These are phyloP conservation scores for Seiridium unicorne DNA, from an alignment of 2,329 filamentous ascomycete species.

Conservation along the genomic window DNA sequence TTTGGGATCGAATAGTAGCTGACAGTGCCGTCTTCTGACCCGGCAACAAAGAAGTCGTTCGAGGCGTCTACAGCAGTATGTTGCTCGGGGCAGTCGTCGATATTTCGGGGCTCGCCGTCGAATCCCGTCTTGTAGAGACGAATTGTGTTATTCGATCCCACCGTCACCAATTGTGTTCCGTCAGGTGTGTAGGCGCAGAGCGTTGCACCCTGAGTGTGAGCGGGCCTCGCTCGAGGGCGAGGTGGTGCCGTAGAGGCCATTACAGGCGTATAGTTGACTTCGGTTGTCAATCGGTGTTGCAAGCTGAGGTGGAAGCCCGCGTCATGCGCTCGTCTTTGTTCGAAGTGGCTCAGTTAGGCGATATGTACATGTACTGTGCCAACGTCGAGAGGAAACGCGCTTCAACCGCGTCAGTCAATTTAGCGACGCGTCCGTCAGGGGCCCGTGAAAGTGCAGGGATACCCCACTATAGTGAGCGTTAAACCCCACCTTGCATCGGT, in stretches of 20 bases:
- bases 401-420: conserved; percentile 38
- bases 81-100: conserved; percentile 87
- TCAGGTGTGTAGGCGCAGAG: conserved; percentile 87
- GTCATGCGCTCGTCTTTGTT: neutral
- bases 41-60: conserved; percentile 81
- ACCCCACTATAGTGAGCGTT: conserved; percentile 2
- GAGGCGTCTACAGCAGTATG: conserved; percentile 77
- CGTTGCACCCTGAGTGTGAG: conserved; percentile 81
- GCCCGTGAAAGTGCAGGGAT: neutral
- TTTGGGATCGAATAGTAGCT: conserved; percentile 83
- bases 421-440: conserved; percentile 13
- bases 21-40: conserved; percentile 93
- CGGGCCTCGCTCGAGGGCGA: conserved; percentile 63
- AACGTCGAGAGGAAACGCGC: conserved; percentile 33
- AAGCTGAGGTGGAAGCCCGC: too few species aligned
- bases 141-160: conserved; percentile 90
- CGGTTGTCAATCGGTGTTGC: neutral
- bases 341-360: neutral
- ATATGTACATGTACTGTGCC: neutral
- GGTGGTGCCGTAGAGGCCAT: conserved; percentile 40
- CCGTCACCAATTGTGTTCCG: conserved; percentile 83
- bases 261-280: neutral
- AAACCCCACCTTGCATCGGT: neutral
- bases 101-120: conserved; percentile 86
- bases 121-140: conserved; percentile 89